Conservation (phyloP, 345 rosid genomes). For the Brassica rapa region DNA sequence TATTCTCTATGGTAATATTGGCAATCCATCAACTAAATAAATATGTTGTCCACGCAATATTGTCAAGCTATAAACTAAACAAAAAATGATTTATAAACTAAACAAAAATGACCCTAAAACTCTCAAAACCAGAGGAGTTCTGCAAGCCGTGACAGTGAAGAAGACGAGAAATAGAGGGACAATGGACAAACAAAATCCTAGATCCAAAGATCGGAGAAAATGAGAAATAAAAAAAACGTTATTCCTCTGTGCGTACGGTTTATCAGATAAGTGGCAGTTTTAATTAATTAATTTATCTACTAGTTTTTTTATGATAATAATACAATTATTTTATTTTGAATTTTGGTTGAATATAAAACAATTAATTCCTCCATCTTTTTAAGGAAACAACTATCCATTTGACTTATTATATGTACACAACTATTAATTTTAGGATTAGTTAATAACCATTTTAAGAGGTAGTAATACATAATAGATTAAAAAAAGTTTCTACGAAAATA, state of each 20-base stretch:
- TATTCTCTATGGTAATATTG: too few relatives aligned
- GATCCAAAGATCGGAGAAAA: constrained; percentile 35
- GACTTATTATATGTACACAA: constrained; percentile 4
- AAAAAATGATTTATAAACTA: too few relatives aligned
- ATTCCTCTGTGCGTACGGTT: constrained; percentile 12
- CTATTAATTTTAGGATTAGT: too few relatives aligned
- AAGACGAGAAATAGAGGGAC: neutral
- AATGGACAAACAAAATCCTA: neutral
- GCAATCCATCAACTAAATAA: too few relatives aligned
- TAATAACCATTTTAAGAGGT: too few relatives aligned
- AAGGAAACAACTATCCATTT: neutral
- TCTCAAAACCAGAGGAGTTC: constrained; percentile 1
- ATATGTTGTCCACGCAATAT: too few relatives aligned
- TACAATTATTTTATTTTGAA: too few relatives aligned
- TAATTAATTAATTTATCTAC: neutral
- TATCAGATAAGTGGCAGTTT: constrained; percentile 24
- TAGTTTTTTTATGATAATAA: too few relatives aligned
- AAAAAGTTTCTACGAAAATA: too few relatives aligned
- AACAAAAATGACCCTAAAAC: neutral
- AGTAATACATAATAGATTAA: too few relatives aligned
- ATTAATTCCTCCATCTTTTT: neutral
- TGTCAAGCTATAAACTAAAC: too few relatives aligned
- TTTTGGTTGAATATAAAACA: neutral
- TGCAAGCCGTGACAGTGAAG: neutral
- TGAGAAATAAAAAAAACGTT: neutral